These are phyloP conservation scores for Yamadazyma mexicana DNA, from an alignment of 1,139 yeast species.

Conservation along the genomic window DNA sequence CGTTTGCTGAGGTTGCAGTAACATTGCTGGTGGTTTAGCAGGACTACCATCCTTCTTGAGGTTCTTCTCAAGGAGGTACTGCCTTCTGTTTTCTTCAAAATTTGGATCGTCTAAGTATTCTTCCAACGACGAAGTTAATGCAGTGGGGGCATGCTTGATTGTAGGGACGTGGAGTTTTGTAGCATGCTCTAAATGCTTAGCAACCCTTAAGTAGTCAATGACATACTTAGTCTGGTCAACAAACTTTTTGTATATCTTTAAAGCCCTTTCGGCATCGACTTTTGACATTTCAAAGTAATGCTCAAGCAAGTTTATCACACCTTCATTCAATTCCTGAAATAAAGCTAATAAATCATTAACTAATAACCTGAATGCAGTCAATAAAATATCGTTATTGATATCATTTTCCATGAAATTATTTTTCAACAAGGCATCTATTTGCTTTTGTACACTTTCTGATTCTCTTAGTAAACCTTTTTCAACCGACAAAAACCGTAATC, in stretches of 20 bases:
- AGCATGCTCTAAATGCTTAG: slow-evolving; percentile 82
- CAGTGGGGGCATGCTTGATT: slow-evolving; percentile 95
- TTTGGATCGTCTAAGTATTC: slow-evolving; percentile 88
- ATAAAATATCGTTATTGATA: slow-evolving; percentile 75
- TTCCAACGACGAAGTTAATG: slow-evolving; percentile 80
- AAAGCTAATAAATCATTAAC: slow-evolving; percentile 83
- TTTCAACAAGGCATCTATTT: slow-evolving; percentile 71
- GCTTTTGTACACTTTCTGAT: slow-evolving; percentile 80
- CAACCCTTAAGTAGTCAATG: slow-evolving; percentile 81
- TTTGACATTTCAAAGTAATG: slow-evolving; percentile 92
- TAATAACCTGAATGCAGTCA: slow-evolving; percentile 81
- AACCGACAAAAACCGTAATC: slow-evolving; percentile 61
- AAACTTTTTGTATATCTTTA: slow-evolving; percentile 79
- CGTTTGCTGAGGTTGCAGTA: slow-evolving; percentile 13
- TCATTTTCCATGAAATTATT: slow-evolving; percentile 77
- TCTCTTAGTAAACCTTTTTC: slow-evolving; percentile 86
- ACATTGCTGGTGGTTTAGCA: slow-evolving; percentile 5
- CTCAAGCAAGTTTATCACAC: slow-evolving; percentile 87
- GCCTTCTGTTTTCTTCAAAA: slow-evolving; percentile 76
- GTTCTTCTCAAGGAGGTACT: slow-evolving; percentile 64
- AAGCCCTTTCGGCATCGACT: slow-evolving; percentile 82
- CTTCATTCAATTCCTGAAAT: slow-evolving; percentile 90
- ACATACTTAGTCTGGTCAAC: slow-evolving; percentile 87
- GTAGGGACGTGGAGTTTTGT: slow-evolving; percentile 93
- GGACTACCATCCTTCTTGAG: slow-evolving; percentile 8